Conservation (phyloP, 2,329 filamentous ascomycete species). For the Epicoccum sorghinum region DNA sequence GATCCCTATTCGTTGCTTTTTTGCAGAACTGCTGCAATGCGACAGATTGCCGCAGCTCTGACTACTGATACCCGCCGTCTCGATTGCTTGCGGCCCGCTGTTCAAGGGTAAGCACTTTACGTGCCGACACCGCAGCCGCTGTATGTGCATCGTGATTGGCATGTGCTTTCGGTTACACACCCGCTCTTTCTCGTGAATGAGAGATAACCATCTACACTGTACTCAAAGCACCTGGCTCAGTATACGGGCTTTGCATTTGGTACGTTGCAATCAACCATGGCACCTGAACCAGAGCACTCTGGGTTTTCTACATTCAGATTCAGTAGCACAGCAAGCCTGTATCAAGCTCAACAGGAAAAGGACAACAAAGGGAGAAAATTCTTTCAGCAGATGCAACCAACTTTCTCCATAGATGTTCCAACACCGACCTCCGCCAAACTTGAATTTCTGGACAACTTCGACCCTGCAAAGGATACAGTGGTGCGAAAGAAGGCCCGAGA, state of each 20-base stretch:
- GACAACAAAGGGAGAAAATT: constrained; percentile 23
- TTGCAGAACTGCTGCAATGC: constrained; percentile 3
- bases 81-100: constrained; percentile 2
- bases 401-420: constrained; percentile 25
- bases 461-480: constrained; percentile 28
- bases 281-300: constrained; percentile 2
- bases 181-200: background rate
- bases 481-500: constrained; percentile 36
- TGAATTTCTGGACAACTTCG: constrained; percentile 31
- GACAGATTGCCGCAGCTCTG: background rate
- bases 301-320: constrained; percentile 4
- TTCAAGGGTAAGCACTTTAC: background rate
- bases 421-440: constrained; percentile 17
- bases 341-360: background rate
- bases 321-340: background rate
- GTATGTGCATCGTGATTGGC: background rate
- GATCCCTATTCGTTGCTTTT: background rate
- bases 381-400: constrained; percentile 31
- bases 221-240: background rate
- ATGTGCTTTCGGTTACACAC: background rate
- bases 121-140: constrained; percentile 2
- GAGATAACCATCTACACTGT: background rate
- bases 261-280: constrained; percentile 8
- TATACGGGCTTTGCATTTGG: background rate
- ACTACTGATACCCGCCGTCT: constrained; percentile 1